phyloP scores from a whole-genome alignment of 768 basidiomycete species.

The Candolleomyces aberdarensis region DNA sequence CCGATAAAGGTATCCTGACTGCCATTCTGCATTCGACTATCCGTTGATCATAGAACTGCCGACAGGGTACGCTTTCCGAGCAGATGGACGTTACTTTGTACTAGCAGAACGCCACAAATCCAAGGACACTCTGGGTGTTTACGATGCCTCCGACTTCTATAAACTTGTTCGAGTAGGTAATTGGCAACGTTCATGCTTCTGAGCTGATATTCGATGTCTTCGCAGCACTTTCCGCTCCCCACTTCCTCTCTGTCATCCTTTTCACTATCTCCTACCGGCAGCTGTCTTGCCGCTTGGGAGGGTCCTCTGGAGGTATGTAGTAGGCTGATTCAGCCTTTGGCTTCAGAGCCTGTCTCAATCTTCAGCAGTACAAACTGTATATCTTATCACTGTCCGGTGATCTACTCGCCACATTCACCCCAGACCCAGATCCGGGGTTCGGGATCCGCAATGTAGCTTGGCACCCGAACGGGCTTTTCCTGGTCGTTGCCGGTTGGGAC shows the following conservation, averaged over 20 bases:
- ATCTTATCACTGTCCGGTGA: conserved; percentile 67
- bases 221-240: conserved; percentile 79
- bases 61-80: conserved; percentile 72
- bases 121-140: conserved; percentile 83
- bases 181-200: neutral
- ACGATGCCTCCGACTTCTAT: conserved; percentile 70
- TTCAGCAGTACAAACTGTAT: conserved; percentile 67
- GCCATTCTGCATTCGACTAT: neutral
- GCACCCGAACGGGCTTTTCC: conserved; percentile 83
- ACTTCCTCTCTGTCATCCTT: conserved; percentile 71
- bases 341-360: conserved; percentile 1
- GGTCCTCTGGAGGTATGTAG: conserved; percentile 70
- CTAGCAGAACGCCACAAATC: conserved; percentile 89
- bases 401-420: conserved; percentile 62
- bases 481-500: conserved; percentile 86
- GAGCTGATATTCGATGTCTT: no score
- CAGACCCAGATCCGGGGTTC: conserved; percentile 75
- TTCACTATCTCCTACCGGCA: conserved; percentile 73
- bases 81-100: conserved; percentile 81
- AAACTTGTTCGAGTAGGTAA: conserved; percentile 65
- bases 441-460: conserved; percentile 78
- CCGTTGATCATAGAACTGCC: neutral
- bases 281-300: conserved; percentile 79
- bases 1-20: conserved; percentile 59
- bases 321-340: neutral